A percentile compares a stretch with the other conserved stretches of the same genome.
phyloP scores from a whole-genome alignment of 306 rosid genomes.

The Fragaria iinumae region DNA sequence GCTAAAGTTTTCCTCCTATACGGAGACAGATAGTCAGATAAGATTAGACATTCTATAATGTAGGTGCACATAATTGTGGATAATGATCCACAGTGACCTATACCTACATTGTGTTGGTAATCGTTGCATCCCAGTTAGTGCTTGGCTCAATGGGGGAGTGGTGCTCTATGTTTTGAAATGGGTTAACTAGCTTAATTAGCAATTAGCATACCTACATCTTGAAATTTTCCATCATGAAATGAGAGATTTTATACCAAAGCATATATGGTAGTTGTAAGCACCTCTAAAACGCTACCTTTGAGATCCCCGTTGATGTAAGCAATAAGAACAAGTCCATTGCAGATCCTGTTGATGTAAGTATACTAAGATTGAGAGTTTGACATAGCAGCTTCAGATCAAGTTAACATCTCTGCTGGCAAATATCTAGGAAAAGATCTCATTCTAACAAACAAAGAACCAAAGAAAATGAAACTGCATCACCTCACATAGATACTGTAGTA shows the following conservation, averaged over 20 bases:
- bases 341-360: slow-evolving; percentile 43
- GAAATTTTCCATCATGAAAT: slow-evolving; percentile 7
- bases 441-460: slow-evolving; percentile 24
- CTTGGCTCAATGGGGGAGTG: slow-evolving; percentile 91
- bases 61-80: slow-evolving; percentile 39
- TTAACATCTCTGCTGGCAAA: slow-evolving; percentile 27
- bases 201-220: slow-evolving; percentile 25
- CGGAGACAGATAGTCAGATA: not conserved
- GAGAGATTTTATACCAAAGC: slow-evolving; percentile 17
- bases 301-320: slow-evolving; percentile 45
- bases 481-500: slow-evolving; percentile 37
- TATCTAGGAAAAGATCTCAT: slow-evolving; percentile 62
- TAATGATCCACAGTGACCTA: slow-evolving; percentile 62
- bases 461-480: slow-evolving; percentile 30
- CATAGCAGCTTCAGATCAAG: slow-evolving; percentile 18
- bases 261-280: slow-evolving; percentile 38
- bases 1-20: not conserved
- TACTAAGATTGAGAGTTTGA: slow-evolving; percentile 29
- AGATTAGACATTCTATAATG: slow-evolving; percentile 15
- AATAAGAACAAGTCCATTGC: slow-evolving; percentile 37
- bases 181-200: slow-evolving; percentile 32
- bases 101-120: slow-evolving; percentile 40
- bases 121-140: slow-evolving; percentile 44
- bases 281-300: slow-evolving; percentile 29
- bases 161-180: slow-evolving; percentile 59